These are phyloP conservation scores for Chrysanthemum seticuspe DNA, from an alignment of 129 eudicot genomes.

Conservation along the genomic window DNA sequence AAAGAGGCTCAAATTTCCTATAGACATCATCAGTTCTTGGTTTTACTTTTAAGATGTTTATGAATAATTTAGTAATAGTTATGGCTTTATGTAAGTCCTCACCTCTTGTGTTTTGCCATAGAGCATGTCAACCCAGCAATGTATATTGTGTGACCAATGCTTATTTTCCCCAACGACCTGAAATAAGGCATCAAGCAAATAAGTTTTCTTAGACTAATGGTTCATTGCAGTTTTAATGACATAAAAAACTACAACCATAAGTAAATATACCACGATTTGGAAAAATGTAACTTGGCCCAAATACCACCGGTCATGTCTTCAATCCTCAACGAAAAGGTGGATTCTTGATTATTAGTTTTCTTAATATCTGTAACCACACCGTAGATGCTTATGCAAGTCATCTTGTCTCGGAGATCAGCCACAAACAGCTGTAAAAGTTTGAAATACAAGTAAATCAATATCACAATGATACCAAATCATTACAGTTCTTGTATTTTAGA, in stretches of 20 bases:
- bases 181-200: conserved; percentile 14
- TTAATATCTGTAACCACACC: conserved; percentile 57
- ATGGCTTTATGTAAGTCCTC: conserved; percentile 19
- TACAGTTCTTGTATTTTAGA: conserved; percentile 1
- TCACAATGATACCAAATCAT: conserved; percentile 15
- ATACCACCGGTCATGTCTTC: conserved; percentile 75
- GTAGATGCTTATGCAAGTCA: conserved; percentile 80
- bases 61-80: neutral
- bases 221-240: neutral
- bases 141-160: conserved; percentile 70
- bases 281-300: conserved; percentile 70
- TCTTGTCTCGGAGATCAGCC: conserved; percentile 77
- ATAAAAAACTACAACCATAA: neutral
- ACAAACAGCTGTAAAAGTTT: conserved; percentile 73
- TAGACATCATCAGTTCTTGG: too few relatives aligned
- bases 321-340: conserved; percentile 49
- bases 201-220: conserved; percentile 9
- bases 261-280: conserved; percentile 59
- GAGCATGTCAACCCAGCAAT: conserved; percentile 80
- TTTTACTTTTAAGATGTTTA: neutral
- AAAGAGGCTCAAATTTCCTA: too few relatives aligned
- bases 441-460: conserved; percentile 36
- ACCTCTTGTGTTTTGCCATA: conserved; percentile 54
- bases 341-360: conserved; percentile 31
- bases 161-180: conserved; percentile 88